These are phyloP conservation scores for Neoboletus brunneissimus DNA, from an alignment of 768 basidiomycete species.

Conservation along the genomic window DNA sequence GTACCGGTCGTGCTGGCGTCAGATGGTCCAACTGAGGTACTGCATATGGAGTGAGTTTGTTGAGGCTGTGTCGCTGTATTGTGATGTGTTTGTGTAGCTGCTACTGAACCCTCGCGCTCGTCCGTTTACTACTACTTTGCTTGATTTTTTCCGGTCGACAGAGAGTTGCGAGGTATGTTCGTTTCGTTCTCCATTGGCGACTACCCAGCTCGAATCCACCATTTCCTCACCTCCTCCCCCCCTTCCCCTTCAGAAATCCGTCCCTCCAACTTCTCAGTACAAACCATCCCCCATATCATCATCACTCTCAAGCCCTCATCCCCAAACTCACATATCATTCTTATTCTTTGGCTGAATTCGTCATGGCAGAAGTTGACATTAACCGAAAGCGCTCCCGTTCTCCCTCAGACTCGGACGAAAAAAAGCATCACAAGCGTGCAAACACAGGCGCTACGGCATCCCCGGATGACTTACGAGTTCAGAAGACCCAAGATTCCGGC, in stretches of 20 bases:
- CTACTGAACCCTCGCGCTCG: constrained; percentile 9
- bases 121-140: background rate
- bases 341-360: constrained; percentile 53
- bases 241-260: constrained; percentile 51
- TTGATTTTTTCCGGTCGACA: background rate
- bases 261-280: constrained; percentile 38
- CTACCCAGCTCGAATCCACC: constrained; percentile 57
- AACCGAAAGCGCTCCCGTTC: constrained; percentile 87
- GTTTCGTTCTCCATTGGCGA: constrained; percentile 30
- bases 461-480: constrained; percentile 59
- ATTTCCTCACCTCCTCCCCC: constrained; percentile 51
- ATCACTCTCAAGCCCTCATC: constrained; percentile 47
- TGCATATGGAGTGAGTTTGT: constrained; percentile 43
- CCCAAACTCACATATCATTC: constrained; percentile 37
- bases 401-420: constrained; percentile 75
- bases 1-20: constrained; percentile 66
- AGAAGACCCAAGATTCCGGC: constrained; percentile 46
- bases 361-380: constrained; percentile 83
- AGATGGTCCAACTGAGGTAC: constrained; percentile 67
- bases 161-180: constrained; percentile 34
- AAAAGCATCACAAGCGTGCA: constrained; percentile 78
- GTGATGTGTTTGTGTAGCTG: constrained; percentile 17
- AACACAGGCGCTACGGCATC: constrained; percentile 69
- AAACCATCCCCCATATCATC: constrained; percentile 35
- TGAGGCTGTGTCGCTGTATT: constrained; percentile 26